phyloP scores from a whole-genome alignment of 495 filamentous ascomycete genomes.

The Paragyromitra xinjiangensis region DNA sequence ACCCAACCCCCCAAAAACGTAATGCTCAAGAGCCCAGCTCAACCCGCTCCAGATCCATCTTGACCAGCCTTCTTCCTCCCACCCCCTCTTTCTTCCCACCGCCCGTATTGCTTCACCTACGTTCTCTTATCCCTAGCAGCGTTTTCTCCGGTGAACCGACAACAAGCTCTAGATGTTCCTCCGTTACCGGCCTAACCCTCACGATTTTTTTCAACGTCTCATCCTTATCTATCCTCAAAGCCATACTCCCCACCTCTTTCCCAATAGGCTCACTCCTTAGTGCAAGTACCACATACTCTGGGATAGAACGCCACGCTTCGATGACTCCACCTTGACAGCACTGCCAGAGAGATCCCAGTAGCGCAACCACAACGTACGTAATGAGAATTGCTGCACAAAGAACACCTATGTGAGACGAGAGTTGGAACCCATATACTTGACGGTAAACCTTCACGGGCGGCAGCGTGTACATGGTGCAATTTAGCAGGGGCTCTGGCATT shows the following conservation, averaged over 20 bases:
- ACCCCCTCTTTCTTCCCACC: too few species aligned
- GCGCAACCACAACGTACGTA: background rate
- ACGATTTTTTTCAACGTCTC: background rate
- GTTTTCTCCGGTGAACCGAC: background rate
- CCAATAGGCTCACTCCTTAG: background rate
- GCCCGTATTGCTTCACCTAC: background rate
- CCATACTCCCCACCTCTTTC: background rate
- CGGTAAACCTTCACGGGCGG: background rate
- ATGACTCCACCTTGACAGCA: background rate
- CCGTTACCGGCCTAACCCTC: background rate
- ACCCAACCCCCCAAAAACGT: too few species aligned
- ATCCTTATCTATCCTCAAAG: background rate
- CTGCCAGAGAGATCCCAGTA: background rate
- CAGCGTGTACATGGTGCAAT: background rate
- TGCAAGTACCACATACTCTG: background rate
- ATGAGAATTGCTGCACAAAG: slow-evolving; percentile 3
- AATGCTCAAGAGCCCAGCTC: too few species aligned
- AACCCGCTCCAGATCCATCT: background rate
- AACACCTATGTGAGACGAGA: slow-evolving; percentile 5
- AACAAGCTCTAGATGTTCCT: background rate
- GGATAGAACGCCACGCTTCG: background rate
- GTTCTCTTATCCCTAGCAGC: background rate
- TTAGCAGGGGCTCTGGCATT: background rate
- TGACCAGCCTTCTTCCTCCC: background rate
- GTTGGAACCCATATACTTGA: slow-evolving; percentile 7